These are phyloP conservation scores for Musa schizocarpa DNA, from an alignment of 176 grass and related monocot species.

Conservation along the genomic window DNA sequence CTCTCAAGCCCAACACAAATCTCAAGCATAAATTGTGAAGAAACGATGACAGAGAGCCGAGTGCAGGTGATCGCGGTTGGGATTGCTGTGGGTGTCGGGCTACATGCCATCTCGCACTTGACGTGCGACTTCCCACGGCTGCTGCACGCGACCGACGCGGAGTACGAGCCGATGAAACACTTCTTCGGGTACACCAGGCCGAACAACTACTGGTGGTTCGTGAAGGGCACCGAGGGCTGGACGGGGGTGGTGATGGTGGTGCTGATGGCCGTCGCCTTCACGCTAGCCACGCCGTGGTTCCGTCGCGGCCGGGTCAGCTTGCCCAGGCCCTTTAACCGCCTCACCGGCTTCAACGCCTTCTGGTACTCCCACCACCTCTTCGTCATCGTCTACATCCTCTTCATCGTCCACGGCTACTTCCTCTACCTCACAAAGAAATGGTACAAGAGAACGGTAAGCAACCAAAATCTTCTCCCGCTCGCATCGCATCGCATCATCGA, in stretches of 20 bases:
- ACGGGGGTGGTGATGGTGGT: constrained; percentile 69
- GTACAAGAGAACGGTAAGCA: constrained; percentile 66
- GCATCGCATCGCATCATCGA: too few relatives aligned
- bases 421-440: constrained; percentile 65
- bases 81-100: constrained; percentile 35
- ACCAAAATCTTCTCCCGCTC: neutral
- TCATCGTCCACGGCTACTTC: constrained; percentile 63
- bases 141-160: constrained; percentile 39
- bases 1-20: too few relatives aligned
- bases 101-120: constrained; percentile 64
- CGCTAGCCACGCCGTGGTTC: constrained; percentile 81
- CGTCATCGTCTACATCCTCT: constrained; percentile 72
- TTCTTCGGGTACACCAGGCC: constrained; percentile 48
- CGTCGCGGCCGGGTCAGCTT: constrained; percentile 38
- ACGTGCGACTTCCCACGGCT: constrained; percentile 92
- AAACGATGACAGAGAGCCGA: neutral
- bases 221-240: constrained; percentile 84
- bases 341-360: constrained; percentile 95
- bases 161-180: constrained; percentile 52
- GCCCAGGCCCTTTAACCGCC: constrained; percentile 24
- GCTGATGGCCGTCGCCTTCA: constrained; percentile 75
- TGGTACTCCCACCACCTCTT: constrained; percentile 98
- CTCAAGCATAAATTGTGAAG: too few relatives aligned
- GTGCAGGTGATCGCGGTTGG: constrained; percentile 18
- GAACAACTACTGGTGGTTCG: constrained; percentile 92